A percentile compares a stretch with the other conserved stretches of the same genome.
These are phyloP conservation scores for Tuber indicum DNA, from an alignment of 495 filamentous ascomycete species.

Conservation along the genomic window DNA sequence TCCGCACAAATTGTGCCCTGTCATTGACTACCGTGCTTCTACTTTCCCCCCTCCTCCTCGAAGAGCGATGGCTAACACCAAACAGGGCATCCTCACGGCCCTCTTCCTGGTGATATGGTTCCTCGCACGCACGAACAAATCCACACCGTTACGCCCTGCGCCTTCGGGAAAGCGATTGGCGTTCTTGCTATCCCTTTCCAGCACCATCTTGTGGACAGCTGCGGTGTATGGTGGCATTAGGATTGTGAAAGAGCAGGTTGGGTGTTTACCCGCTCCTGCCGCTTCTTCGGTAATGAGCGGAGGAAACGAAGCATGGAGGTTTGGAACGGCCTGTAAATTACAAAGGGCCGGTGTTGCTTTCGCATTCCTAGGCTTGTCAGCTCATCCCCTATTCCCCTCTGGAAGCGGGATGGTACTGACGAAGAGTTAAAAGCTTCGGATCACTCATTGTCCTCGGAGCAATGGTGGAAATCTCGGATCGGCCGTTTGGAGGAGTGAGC, in stretches of 20 bases:
- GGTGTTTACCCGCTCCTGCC: background rate
- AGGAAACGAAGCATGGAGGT: constrained; percentile 16
- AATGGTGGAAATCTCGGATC: constrained; percentile 33
- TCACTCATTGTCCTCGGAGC: constrained; percentile 14
- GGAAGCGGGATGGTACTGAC: no score
- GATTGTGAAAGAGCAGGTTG: constrained; percentile 8
- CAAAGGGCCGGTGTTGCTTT: constrained; percentile 33
- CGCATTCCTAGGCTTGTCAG: constrained; percentile 24
- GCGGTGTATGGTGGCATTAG: constrained; percentile 19
- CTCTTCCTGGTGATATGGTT: constrained; percentile 27
- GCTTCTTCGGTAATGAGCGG: background rate
- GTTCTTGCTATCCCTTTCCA: constrained; percentile 19
- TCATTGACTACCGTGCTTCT: constrained; percentile 26
- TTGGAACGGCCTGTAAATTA: constrained; percentile 23
- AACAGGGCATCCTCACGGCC: constrained; percentile 21
- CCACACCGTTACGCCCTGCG: constrained; percentile 17
- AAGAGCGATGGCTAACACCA: constrained; percentile 4
- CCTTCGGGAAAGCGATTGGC: constrained; percentile 23
- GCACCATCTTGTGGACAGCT: constrained; percentile 26
- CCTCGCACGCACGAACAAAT: constrained; percentile 27
- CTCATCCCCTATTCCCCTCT: background rate
- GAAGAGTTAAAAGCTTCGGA: constrained; percentile 9
- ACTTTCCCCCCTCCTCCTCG: background rate
- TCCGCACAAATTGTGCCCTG: constrained; percentile 24
- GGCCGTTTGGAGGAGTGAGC: constrained; percentile 29